These are phyloP conservation scores for Lentinula sp. DNA, from an alignment of 768 basidiomycete species.

Conservation along the genomic window DNA sequence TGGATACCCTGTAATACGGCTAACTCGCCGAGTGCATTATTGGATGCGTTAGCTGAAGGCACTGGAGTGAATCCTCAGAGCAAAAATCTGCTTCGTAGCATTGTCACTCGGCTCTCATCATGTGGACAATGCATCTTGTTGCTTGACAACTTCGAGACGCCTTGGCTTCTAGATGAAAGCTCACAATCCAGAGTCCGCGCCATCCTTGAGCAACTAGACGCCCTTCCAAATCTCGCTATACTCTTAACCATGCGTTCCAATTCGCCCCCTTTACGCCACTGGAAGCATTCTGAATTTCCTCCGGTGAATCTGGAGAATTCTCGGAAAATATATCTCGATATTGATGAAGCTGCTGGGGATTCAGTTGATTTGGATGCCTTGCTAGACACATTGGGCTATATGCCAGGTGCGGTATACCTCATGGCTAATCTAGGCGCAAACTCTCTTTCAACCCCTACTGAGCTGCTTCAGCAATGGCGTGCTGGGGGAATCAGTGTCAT, in stretches of 20 bases:
- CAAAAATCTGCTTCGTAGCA: constrained; percentile 6
- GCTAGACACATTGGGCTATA: constrained; percentile 17
- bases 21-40: constrained; percentile 17
- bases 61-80: not conserved
- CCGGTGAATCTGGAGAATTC: constrained; percentile 14
- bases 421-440: constrained; percentile 18
- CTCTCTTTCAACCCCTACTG: not conserved
- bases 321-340: constrained; percentile 14
- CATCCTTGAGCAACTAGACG: constrained; percentile 17
- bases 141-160: constrained; percentile 35
- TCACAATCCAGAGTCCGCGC: constrained; percentile 16
- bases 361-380: constrained; percentile 17
- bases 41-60: constrained; percentile 10
- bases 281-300: constrained; percentile 13
- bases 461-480: not conserved
- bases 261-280: constrained; percentile 19
- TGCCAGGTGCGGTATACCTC: constrained; percentile 27
- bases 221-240: constrained; percentile 21
- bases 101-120: constrained; percentile 6
- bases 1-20: constrained; percentile 29
- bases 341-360: constrained; percentile 13
- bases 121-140: constrained; percentile 23
- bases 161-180: constrained; percentile 21
- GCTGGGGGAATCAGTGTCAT: not conserved
- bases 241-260: constrained; percentile 27